Evolutionary conservation across 352 stramenopile species (phyloP).

Genomic region (Phytophthora fragariaefolia): DNA sequence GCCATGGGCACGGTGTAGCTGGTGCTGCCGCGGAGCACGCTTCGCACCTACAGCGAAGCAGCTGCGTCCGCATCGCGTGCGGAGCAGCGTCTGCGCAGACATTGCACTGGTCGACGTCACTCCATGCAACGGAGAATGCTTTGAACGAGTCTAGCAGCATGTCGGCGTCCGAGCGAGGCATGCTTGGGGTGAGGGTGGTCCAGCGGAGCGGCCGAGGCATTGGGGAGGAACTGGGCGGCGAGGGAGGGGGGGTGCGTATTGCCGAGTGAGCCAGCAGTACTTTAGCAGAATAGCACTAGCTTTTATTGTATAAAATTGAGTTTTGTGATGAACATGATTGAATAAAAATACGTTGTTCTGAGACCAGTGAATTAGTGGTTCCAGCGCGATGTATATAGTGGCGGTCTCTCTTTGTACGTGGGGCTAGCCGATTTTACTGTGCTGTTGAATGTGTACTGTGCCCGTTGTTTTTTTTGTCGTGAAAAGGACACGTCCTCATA

Average conservation of each 20-base stretch:
- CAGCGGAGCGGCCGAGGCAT: not conserved
- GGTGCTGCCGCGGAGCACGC: not conserved
- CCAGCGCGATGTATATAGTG: not conserved
- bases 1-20: not conserved
- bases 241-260: not conserved
- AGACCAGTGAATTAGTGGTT: not conserved
- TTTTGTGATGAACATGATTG: not conserved
- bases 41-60: not conserved
- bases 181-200: not conserved
- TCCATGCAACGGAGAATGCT: not conserved
- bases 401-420: no score
- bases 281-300: no score
- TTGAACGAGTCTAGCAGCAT: conserved; percentile 15
- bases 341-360: not conserved
- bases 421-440: not conserved
- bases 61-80: conserved; percentile 1
- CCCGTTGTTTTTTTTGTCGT: not conserved
- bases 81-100: not conserved
- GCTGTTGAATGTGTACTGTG: not conserved
- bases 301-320: no score
- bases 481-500: not conserved
- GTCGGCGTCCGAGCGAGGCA: conserved; percentile 1
- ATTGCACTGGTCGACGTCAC: not conserved
- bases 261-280: no score
- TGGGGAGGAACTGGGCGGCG: not conserved